Base-by-base conservation (phyloP, 305 asterid species). In the Fraxinus nigra region DNA sequence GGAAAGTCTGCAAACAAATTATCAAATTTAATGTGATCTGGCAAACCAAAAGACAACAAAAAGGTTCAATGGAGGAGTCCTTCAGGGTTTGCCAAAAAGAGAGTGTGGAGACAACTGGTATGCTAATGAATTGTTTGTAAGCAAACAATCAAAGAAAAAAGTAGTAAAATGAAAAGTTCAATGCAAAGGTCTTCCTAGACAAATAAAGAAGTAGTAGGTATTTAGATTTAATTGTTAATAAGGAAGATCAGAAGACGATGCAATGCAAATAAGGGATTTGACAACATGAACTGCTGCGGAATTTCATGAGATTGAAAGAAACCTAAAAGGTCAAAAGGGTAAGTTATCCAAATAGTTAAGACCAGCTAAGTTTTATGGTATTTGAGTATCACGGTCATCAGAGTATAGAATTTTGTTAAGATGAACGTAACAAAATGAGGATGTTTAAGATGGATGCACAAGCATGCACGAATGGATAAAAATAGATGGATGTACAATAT, bases 1-100 rank as follows among this genome's bases (percentile, higher is more conserved):
- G 79, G 99, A 94, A 90, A 97, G 93, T 92, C 98, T 97, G 86
- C 22, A 82, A 78, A 86, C 76, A 89, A 75, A 78, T 76, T 78
- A 80, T 7, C 32, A 74, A 82, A 85, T 81, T 80, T 81, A 84
- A 81, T 75, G 28, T 82, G 80, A 37, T 14, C 75, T 5, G 35
- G 78, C 61, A 67, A 18, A 46, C 18, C 11, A 46, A 67, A 54
- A 70, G 46, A 56, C 40, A 73, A 3, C 3, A 28, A 28, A 76
- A 72, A 63, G 77, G 22, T 56, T 56, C 51, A 22, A 22, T 22
- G 37, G 75, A 63, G 73, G 79, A 67, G 33, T 70, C 40, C 33
- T 81, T 79, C 72, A 32, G 78, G 26, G 51, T 76, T 75, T 74
- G 30, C 59, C 28, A 24, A 38, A 61, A 48, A 67, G 51, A 51